phyloP scores from a whole-genome alignment of 148 eudicot genomes.

The Nepenthes gracilis region DNA sequence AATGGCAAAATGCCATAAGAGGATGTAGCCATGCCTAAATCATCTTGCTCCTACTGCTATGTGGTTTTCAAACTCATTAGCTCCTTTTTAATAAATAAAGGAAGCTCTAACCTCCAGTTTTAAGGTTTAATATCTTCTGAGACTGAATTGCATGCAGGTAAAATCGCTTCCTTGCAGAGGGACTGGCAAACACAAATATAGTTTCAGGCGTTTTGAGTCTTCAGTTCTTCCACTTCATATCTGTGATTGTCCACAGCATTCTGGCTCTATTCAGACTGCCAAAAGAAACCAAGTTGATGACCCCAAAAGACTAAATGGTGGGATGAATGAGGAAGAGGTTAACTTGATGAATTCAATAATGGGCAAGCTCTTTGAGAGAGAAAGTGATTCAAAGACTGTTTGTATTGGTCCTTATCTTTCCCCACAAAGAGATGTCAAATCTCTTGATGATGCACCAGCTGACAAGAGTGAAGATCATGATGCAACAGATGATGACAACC shows the following conservation, averaged over 20 bases:
- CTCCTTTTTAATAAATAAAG: not conserved
- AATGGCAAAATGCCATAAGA: too few species aligned
- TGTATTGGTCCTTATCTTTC: constrained; percentile 4
- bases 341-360: constrained; percentile 45
- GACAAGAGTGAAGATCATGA: constrained; percentile 22
- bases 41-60: too few species aligned
- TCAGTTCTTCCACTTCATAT: constrained; percentile 60
- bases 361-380: constrained; percentile 39
- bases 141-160: constrained; percentile 29
- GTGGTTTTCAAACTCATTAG: too few species aligned
- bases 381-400: constrained; percentile 12
- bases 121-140: not conserved
- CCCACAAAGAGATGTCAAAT: constrained; percentile 1
- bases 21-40: too few species aligned
- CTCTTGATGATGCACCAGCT: constrained; percentile 12
- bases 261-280: constrained; percentile 15
- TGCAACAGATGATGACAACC: constrained; percentile 43
- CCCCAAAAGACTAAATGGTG: constrained; percentile 21
- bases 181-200: constrained; percentile 95
- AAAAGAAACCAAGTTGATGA: constrained; percentile 14
- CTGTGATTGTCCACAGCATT: constrained; percentile 88
- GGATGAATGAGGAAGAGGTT: constrained; percentile 48
- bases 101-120: not conserved
- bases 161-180: constrained; percentile 63
- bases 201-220: constrained; percentile 74